These are phyloP conservation scores for Calonectria naviculata DNA, from an alignment of 2,329 filamentous ascomycete species.

Conservation along the genomic window DNA sequence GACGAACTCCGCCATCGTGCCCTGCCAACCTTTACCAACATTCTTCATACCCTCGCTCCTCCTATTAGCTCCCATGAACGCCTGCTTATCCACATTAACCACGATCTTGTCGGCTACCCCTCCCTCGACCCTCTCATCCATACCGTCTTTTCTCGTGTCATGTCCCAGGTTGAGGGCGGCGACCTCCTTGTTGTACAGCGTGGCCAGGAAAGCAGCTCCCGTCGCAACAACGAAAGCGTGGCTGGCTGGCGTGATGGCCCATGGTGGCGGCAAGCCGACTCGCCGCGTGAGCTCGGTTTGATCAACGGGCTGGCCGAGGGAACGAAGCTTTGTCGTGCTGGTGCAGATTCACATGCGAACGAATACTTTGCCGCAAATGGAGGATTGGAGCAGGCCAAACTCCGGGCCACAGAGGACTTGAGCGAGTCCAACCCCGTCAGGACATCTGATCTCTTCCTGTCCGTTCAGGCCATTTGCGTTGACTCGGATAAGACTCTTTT, in stretches of 20 bases:
- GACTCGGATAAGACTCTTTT: conserved; percentile 76
- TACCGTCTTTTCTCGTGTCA: conserved; percentile 91
- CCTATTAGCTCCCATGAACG: conserved; percentile 98
- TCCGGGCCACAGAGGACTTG: conserved; percentile 81
- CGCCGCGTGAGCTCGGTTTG: conserved; percentile 79
- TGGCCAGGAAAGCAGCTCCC: conserved; percentile 83
- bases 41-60: conserved; percentile 94
- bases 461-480: conserved; percentile 87
- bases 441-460: conserved; percentile 93
- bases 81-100: conserved; percentile 95
- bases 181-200: conserved; percentile 95
- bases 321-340: conserved; percentile 90
- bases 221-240: conserved; percentile 67
- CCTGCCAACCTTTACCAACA: conserved; percentile 92
- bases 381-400: conserved; percentile 83
- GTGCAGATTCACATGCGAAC: conserved; percentile 85
- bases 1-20: conserved; percentile 89
- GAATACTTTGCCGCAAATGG: conserved; percentile 86
- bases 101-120: conserved; percentile 94
- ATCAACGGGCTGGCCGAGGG: conserved; percentile 87
- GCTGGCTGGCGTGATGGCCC: conserved; percentile 92
- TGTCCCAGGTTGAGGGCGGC: conserved; percentile 98
- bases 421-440: conserved; percentile 90
- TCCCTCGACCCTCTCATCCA: conserved; percentile 94
- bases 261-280: conserved; percentile 86